Base-by-base conservation (phyloP, 2,329 filamentous ascomycete species). In the Phialemoniopsis sp. region DNA sequence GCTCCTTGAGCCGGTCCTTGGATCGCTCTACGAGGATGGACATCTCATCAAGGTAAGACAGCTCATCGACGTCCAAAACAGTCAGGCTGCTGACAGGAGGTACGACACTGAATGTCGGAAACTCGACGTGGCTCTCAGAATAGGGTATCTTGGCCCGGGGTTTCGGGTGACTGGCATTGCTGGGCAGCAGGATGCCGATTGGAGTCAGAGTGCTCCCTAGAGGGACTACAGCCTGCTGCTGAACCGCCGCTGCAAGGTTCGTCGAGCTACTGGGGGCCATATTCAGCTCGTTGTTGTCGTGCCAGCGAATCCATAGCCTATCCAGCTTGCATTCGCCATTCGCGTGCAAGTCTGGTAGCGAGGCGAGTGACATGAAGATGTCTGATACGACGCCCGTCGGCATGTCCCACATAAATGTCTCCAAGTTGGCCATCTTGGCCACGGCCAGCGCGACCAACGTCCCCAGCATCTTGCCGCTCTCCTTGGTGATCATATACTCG, bases 361-460 rank as follows among this genome's bases (percentile, higher is more conserved):
- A 88, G 2, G 82, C 80, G 34, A 94, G 70, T 16, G 87, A 82
- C 55, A 89, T 77, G 76, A 89, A 93, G 19, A 91, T 84, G 56
- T 91, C 86, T 38, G 87, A 76, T 38, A 89, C 64, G 14, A 93
- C 84, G 2, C 87, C 88, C 0, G 87, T 93, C 1, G 87, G 87
- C 87, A 93, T 91, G 54, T 94, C 87, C 87, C 87, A 93, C 4
- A 87, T 72, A 53, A 93, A 93, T 0, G 80, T 82, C 60, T 93
- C 87, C 30, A 94, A 70, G 52, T 87, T 88, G 37, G 80, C 68
- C 87, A 93, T 93, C 46, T 85, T 82, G 32, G 82, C 80, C n/a
- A 93, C 72, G 12, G 87, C 85, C 47, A 90, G 65, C 9, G 87
- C 85, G 12, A 89, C 87, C 36, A 93, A 66, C 2, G 86, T 91